Percentiles rank a stretch among this genome's conserved stretches.
These are phyloP conservation scores for Thymus quinquecostatus DNA, from an alignment of 257 asterid genomes.

Conservation along the genomic window DNA sequence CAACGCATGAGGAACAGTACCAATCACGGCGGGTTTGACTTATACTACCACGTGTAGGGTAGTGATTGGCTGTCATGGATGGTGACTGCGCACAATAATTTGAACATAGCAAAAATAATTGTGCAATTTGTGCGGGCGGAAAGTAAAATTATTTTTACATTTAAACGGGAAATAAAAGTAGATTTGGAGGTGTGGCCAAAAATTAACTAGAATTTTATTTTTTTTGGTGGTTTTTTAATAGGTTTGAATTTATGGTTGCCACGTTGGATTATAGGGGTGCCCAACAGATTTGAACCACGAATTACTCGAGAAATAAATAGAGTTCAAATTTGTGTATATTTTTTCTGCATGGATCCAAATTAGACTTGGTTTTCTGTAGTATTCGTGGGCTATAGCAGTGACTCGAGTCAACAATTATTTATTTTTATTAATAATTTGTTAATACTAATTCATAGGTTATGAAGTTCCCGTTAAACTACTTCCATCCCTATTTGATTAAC, in stretches of 20 bases:
- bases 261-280: background rate
- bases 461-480: background rate
- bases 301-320: constrained; percentile 4
- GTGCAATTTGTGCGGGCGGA: background rate
- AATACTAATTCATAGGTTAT: background rate
- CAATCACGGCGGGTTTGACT: constrained; percentile 28
- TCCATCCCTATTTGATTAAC: no score
- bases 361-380: constrained; percentile 8
- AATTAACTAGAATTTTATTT: background rate
- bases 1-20: constrained; percentile 26
- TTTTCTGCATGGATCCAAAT: constrained; percentile 30
- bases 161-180: no score
- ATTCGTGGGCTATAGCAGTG: background rate
- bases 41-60: background rate
- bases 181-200: no score
- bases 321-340: background rate
- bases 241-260: background rate
- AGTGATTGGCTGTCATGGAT: constrained; percentile 4
- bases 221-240: no score
- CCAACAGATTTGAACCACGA: constrained; percentile 15
- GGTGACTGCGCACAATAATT: constrained; percentile 13
- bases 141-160: no score
- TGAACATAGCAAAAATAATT: background rate
- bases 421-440: background rate
- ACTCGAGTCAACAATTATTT: constrained; percentile 16